Percentiles rank a stretch among this genome's conserved stretches.
phyloP scores from a whole-genome alignment of 148 eudicot species.

The Mesembryanthemum crystallinum region DNA sequence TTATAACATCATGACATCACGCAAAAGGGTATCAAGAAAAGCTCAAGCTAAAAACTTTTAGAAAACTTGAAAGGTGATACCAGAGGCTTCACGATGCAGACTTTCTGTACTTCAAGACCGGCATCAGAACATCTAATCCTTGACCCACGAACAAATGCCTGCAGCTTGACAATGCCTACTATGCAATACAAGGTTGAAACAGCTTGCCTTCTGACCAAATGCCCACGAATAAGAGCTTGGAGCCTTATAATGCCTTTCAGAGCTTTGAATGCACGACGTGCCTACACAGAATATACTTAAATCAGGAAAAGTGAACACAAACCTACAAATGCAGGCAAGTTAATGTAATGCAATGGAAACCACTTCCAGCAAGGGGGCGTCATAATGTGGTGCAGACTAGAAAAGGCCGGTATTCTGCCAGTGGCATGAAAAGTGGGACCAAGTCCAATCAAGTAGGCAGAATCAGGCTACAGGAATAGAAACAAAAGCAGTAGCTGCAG shows the following conservation, averaged over 20 bases:
- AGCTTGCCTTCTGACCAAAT: conserved; percentile 58
- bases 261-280: conserved; percentile 59
- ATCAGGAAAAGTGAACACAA: conserved; percentile 9
- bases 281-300: conserved; percentile 40
- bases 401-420: background rate
- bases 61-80: conserved; percentile 30
- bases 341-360: background rate
- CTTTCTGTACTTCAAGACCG: conserved; percentile 46
- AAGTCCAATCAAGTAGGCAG: background rate
- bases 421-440: background rate
- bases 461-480: background rate
- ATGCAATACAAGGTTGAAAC: conserved; percentile 46
- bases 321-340: background rate
- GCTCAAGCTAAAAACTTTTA: background rate
- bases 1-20: background rate
- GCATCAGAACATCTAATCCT: conserved; percentile 43
- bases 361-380: background rate
- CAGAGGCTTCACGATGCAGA: conserved; percentile 40
- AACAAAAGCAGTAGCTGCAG: background rate
- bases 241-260: conserved; percentile 61
- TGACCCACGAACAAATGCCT: conserved; percentile 56
- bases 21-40: conserved; percentile 9
- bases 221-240: conserved; percentile 65
- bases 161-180: conserved; percentile 50
- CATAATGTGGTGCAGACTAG: background rate